These are phyloP conservation scores for Sporothrix brasiliensis DNA, from an alignment of 2,329 filamentous ascomycete species.

Conservation along the genomic window DNA sequence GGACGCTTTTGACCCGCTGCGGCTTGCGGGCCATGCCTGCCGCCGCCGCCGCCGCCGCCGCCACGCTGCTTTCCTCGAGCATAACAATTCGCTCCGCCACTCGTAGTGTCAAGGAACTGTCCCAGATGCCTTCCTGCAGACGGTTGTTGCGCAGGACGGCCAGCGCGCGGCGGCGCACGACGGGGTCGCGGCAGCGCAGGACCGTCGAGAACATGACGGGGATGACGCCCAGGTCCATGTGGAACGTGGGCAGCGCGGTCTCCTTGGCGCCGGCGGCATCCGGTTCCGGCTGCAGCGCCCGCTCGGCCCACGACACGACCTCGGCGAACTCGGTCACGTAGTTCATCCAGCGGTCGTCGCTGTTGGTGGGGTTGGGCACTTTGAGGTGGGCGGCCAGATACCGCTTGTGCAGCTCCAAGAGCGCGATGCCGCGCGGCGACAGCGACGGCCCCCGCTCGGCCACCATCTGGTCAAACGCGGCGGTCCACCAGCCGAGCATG, in stretches of 20 bases:
- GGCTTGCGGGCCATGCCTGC: not conserved
- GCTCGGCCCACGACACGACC: conserved; percentile 21
- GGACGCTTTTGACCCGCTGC: conserved; percentile 19
- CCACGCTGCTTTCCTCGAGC: conserved; percentile 18
- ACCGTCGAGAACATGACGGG: conserved; percentile 32
- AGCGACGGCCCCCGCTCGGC: not conserved
- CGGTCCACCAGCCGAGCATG: conserved; percentile 21
- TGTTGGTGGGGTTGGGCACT: not conserved
- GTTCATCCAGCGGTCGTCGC: conserved; percentile 7
- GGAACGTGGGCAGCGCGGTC: conserved; percentile 9
- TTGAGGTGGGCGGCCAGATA: conserved; percentile 24
- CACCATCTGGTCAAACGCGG: conserved; percentile 26
- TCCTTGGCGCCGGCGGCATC: not conserved
- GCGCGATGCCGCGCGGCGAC: not conserved
- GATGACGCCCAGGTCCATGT: conserved; percentile 34
- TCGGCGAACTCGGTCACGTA: not conserved
- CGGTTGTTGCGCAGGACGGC: conserved; percentile 16
- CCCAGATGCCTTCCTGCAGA: conserved; percentile 34
- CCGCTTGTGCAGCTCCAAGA: conserved; percentile 28
- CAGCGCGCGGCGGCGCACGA: conserved; percentile 29
- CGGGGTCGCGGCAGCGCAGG: conserved; percentile 25
- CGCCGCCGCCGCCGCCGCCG: not conserved
- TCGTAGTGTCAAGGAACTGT: conserved; percentile 18
- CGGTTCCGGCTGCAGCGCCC: not conserved
- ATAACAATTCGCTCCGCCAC: conserved; percentile 25